A percentile compares a stretch with the other conserved stretches of the same genome.
Conservation (phyloP, 2,329 filamentous ascomycete genomes). For the Alternaria viburni region DNA sequence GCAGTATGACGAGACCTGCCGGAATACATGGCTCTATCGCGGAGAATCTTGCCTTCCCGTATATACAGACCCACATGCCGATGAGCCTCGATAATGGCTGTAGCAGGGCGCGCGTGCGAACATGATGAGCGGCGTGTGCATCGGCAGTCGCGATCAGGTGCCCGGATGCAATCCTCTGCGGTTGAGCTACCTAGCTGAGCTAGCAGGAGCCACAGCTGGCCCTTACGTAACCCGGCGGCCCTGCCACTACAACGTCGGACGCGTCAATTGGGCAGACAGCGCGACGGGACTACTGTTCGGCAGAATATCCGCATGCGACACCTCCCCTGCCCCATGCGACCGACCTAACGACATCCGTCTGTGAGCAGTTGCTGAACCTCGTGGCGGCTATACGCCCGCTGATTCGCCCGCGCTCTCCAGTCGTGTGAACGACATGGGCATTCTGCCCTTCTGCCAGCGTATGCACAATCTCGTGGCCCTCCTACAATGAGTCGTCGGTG, state of each 20-base stretch:
- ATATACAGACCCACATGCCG: conserved; percentile 3
- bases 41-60: conserved; percentile 1
- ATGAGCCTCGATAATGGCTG: not conserved
- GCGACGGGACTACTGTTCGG: conserved; percentile 12
- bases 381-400: conserved; percentile 24
- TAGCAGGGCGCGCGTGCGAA: not conserved
- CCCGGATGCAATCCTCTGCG: conserved; percentile 7
- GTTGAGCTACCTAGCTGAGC: conserved; percentile 15
- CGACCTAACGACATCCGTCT: conserved; percentile 18
- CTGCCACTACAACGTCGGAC: conserved; percentile 10
- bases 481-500: conserved; percentile 34
- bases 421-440: conserved; percentile 38
- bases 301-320: conserved; percentile 21
- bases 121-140: not conserved
- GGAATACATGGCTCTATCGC: not conserved
- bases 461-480: conserved; percentile 46
- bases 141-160: conserved; percentile 6
- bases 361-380: conserved; percentile 18
- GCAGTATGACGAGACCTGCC: conserved; percentile 11
- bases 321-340: conserved; percentile 9
- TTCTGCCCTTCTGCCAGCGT: conserved; percentile 33
- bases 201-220: conserved; percentile 6
- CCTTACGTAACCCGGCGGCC: conserved; percentile 19
- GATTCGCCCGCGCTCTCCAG: conserved; percentile 30
- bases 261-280: conserved; percentile 14